Conservation (phyloP, 345 rosid genomes). For the Lenwebbia sp. region DNA sequence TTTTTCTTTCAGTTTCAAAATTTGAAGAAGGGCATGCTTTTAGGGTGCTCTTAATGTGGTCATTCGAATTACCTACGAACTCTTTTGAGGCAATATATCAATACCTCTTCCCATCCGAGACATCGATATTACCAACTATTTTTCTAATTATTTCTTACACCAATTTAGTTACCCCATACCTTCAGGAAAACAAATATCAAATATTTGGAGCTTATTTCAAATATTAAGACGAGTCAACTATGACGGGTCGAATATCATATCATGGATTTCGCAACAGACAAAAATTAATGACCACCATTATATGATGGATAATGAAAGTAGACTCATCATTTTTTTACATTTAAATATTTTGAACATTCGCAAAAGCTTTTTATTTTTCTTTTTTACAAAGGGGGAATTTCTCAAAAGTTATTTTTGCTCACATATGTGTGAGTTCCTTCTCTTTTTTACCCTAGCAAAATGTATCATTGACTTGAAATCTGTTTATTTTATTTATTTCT, state of each 20-base stretch:
- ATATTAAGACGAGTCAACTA: too few species aligned
- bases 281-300: too few species aligned
- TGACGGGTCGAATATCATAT: background rate
- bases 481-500: background rate
- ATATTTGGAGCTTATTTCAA: background rate
- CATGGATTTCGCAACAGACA: background rate
- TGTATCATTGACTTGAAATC: background rate
- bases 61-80: too few species aligned
- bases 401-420: background rate
- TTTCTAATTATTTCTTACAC: too few species aligned
- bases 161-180: too few species aligned
- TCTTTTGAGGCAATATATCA: background rate
- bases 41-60: too few species aligned
- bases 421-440: too few species aligned
- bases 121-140: too few species aligned
- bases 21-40: background rate
- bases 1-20: background rate
- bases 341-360: background rate
- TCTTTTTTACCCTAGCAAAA: background rate
- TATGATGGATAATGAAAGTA: background rate
- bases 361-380: background rate
- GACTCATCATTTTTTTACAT: background rate
- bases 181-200: too few species aligned
- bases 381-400: fast-evolving
- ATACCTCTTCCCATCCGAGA: background rate